Percentiles rank a stretch among this genome's conserved stretches.
phyloP scores from a whole-genome alignment of 2,329 filamentous ascomycete species.

The Clonostachys sp. region DNA sequence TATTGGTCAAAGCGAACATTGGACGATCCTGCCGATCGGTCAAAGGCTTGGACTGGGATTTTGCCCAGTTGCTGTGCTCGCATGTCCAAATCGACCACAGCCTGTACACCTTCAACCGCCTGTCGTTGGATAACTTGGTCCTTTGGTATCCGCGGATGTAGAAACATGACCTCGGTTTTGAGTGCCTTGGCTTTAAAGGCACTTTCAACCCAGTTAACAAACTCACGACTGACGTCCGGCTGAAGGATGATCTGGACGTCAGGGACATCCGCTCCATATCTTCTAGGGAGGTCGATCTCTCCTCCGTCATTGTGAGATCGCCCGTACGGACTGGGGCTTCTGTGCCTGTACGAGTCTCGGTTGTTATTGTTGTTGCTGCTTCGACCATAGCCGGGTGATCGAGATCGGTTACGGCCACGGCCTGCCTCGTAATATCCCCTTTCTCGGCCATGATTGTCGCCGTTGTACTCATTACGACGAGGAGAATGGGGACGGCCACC shows the following conservation, averaged over 20 bases:
- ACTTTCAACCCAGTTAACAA: slow-evolving; percentile 77
- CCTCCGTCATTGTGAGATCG: slow-evolving; percentile 42
- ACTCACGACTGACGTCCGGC: slow-evolving; percentile 73
- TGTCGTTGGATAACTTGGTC: slow-evolving; percentile 79
- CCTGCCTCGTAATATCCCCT: slow-evolving; percentile 33
- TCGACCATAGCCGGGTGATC: slow-evolving; percentile 52
- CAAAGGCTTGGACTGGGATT: slow-evolving; percentile 80
- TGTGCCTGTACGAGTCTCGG: slow-evolving; percentile 54
- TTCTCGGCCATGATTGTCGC: slow-evolving; percentile 49
- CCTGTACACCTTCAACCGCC: slow-evolving; percentile 83
- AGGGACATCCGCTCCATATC: slow-evolving; percentile 71
- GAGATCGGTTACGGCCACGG: slow-evolving; percentile 52
- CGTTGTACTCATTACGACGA: slow-evolving; percentile 51
- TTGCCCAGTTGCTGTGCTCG: slow-evolving; percentile 66
- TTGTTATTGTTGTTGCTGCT: slow-evolving; percentile 25
- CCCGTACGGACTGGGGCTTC: slow-evolving; percentile 64
- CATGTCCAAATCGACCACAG: slow-evolving; percentile 72
- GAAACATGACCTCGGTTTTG: slow-evolving; percentile 72
- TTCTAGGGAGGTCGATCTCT: slow-evolving; percentile 67
- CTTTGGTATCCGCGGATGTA: slow-evolving; percentile 72
- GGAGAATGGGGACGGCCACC: slow-evolving; percentile 54
- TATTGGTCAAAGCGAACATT: slow-evolving; percentile 88
- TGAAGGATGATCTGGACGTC: slow-evolving; percentile 86
- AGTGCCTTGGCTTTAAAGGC: slow-evolving; percentile 69
- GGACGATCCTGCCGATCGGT: slow-evolving; percentile 67